These are phyloP conservation scores for Vitis riparia DNA, from an alignment of 164 flowering plant species.

Conservation along the genomic window DNA sequence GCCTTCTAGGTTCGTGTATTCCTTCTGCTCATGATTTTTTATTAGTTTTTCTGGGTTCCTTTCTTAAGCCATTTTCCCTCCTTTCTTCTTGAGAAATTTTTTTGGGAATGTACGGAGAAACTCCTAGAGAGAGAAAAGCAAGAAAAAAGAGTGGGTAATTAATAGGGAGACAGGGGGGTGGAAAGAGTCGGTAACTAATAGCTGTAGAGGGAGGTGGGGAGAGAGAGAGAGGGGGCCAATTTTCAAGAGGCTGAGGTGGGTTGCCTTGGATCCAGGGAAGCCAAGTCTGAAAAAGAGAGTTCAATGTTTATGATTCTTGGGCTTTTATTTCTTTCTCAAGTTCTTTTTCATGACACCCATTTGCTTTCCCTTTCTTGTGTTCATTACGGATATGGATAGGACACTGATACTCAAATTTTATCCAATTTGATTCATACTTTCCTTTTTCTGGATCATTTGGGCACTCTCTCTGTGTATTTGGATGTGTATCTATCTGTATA, in stretches of 20 bases:
- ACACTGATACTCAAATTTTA: neutral
- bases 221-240: neutral
- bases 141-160: too few species aligned
- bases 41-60: too few species aligned
- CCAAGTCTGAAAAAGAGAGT: neutral
- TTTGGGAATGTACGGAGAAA: too few species aligned
- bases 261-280: conserved; percentile 23
- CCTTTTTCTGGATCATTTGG: too few species aligned
- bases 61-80: too few species aligned
- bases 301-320: conserved; percentile 4
- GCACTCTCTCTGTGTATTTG: too few species aligned
- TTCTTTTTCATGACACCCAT: conserved; percentile 1
- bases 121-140: too few species aligned
- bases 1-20: too few species aligned
- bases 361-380: neutral
- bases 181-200: neutral
- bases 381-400: neutral
- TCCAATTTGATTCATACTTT: neutral
- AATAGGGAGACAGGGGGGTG: conserved; percentile 1
- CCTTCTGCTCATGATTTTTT: too few species aligned
- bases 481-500: too few species aligned
- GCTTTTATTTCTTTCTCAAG: neutral
- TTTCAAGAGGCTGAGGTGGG: conserved; percentile 13
- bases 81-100: too few species aligned
- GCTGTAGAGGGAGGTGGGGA: neutral